Base-by-base conservation (phyloP, 169 alveolate species). In the Amoebophrya sp. region DNA sequence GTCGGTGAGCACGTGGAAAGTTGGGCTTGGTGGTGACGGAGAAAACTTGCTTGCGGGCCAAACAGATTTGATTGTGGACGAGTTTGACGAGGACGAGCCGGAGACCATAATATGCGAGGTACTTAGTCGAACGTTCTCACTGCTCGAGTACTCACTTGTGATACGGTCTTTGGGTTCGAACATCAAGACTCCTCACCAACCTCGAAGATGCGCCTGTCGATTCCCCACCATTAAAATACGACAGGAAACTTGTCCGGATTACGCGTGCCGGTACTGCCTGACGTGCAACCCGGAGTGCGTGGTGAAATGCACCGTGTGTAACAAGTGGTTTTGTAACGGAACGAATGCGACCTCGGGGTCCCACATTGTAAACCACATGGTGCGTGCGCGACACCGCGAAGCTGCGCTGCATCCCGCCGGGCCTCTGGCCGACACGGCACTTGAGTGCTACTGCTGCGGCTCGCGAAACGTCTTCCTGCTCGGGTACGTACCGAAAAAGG, bases 371-470 rank as follows among this genome's bases (percentile, higher is more conserved):
- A 92, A 94, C 43, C 98, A 96, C 87, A 45, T 94, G 91, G 98
- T 95, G 31, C 92, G 92, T 43, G 43, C 98, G 0, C 93, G 92
- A 43, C 97, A 96, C 89, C 94, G 94, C 78, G 95, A 95, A 91
- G 94, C 95, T 18, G 88, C 89, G 34, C 48, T 96, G 88, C 97
- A 95, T 43, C 94, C 95, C 29, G 95, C 93, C 31, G 93, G 96
- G 23, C 90, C 94, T 7, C 90, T 95, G 34, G 96, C 95, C 10
- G 97, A 95, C 39, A 92, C 96, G 0, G 42, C 89, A n/a, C 91
- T 96, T 29, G 97, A 96, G 90, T 96, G 97, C 92, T 96, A 95
- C 89, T 89, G 92, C 34, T 96, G 97, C 91, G 93, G 94, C 26
- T 92, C 94, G 88, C 93, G 93, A 88, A 96, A 94, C 91, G 94